phyloP scores from a whole-genome alignment of 768 basidiomycete genomes.

The Tylopilus plumbeoviolaceoides region DNA sequence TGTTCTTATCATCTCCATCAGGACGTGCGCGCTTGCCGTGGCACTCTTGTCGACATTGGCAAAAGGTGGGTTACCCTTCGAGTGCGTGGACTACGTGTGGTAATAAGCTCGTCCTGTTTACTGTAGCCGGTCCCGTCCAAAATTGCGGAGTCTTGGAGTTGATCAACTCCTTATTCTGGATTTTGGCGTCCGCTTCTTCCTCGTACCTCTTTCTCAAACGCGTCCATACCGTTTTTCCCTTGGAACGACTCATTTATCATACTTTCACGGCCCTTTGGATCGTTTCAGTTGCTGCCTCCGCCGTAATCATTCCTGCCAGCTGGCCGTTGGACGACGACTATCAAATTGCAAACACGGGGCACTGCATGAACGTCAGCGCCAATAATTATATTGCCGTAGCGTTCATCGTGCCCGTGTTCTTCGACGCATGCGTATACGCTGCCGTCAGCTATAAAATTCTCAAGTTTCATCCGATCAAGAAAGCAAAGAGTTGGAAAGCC shows the following conservation, averaged over 20 bases:
- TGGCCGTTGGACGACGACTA: constrained; percentile 17
- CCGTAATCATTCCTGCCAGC: constrained; percentile 23
- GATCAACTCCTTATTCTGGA: constrained; percentile 12
- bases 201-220: constrained; percentile 38
- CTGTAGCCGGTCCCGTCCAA: constrained; percentile 21
- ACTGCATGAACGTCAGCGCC: constrained; percentile 27
- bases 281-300: constrained; percentile 22
- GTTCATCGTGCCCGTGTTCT: constrained; percentile 26
- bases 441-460: constrained; percentile 32
- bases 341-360: constrained; percentile 31
- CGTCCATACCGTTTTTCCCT: constrained; percentile 33
- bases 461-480: constrained; percentile 11
- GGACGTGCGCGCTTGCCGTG: constrained; percentile 17
- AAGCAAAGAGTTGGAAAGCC: constrained; percentile 10
- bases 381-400: constrained; percentile 24
- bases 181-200: constrained; percentile 26
- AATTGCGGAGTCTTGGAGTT: constrained; percentile 18
- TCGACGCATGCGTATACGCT: constrained; percentile 34
- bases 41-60: constrained; percentile 13
- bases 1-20: constrained; percentile 8
- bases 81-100: background rate
- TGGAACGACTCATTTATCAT: constrained; percentile 15
- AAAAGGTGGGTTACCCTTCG: constrained; percentile 16
- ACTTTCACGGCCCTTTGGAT: constrained; percentile 34
- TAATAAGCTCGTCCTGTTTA: background rate